phyloP scores from a whole-genome alignment of 768 basidiomycete genomes.

The Austroboletus eburneus region DNA sequence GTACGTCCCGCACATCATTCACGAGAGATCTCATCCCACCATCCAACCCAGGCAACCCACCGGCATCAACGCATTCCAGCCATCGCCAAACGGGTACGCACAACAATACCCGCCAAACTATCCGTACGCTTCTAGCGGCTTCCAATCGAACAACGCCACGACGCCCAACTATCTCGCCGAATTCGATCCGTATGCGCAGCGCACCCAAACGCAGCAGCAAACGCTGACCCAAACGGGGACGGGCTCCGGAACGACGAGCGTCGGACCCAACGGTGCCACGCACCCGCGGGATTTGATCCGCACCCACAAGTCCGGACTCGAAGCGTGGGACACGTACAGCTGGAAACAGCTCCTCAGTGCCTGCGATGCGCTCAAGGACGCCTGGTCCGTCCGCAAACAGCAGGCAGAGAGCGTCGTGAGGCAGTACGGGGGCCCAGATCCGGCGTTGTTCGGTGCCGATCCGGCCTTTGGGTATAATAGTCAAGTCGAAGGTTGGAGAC shows the following conservation, averaged over 20 bases:
- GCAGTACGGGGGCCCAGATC: constrained; percentile 40
- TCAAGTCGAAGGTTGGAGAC: constrained; percentile 55
- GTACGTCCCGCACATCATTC: constrained; percentile 7
- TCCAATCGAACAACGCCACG: constrained; percentile 16
- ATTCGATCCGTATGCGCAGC: constrained; percentile 38
- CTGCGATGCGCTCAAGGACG: constrained; percentile 61
- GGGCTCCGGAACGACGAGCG: no score
- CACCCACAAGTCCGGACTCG: constrained; percentile 61
- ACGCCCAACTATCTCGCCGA: constrained; percentile 32
- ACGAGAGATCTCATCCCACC: constrained; percentile 1
- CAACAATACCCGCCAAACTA: constrained; percentile 39
- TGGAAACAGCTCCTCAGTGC: constrained; percentile 67
- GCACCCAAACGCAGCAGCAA: background rate
- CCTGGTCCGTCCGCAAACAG: constrained; percentile 59
- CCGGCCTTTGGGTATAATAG: constrained; percentile 43
- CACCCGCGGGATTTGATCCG: constrained; percentile 72
- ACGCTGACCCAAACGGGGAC: background rate
- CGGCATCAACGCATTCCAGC: constrained; percentile 38
- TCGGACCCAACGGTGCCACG: constrained; percentile 30
- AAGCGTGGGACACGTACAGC: constrained; percentile 62
- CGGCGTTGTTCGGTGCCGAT: constrained; percentile 21
- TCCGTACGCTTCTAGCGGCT: constrained; percentile 27
- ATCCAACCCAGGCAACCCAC: constrained; percentile 26
- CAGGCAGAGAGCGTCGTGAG: constrained; percentile 49
- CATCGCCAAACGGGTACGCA: constrained; percentile 50